phyloP scores from a whole-genome alignment of 805 yeast genomes.

The Phaffomyces thermotolerans region DNA sequence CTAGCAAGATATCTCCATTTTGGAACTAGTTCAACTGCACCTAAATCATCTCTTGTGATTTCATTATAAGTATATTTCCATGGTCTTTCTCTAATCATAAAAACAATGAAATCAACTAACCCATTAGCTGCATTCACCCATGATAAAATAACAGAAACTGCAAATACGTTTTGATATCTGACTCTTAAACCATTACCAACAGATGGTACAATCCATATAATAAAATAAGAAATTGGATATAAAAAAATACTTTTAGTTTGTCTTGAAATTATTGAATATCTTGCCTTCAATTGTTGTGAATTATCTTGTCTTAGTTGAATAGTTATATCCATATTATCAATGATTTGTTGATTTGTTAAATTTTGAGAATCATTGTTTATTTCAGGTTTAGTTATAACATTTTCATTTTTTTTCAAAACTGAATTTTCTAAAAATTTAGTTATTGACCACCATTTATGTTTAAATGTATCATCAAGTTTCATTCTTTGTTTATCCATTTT shows the following conservation, averaged over 20 bases:
- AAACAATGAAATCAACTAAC: conserved; percentile 67
- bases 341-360: conserved; percentile 2
- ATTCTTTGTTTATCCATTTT: conserved; percentile 14
- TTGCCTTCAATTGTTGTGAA: conserved; percentile 40
- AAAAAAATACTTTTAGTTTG: conserved; percentile 77
- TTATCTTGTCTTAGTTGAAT: conserved; percentile 22
- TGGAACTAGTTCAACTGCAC: conserved; percentile 22
- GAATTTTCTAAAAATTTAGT: not conserved
- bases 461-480: not conserved
- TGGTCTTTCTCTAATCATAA: conserved; percentile 70
- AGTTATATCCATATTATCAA: conserved; percentile 11
- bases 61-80: conserved; percentile 45
- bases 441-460: conserved; percentile 5
- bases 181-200: conserved; percentile 53
- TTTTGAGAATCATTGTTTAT: not conserved
- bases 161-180: conserved; percentile 43
- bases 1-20: conserved; percentile 34
- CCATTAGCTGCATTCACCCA: conserved; percentile 79
- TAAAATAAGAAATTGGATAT: conserved; percentile 76
- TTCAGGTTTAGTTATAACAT: not conserved
- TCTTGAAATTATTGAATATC: conserved; percentile 61
- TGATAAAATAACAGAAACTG: conserved; percentile 64
- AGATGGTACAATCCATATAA: conserved; percentile 79
- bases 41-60: conserved; percentile 20
- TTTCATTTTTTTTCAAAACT: not conserved